Percentiles rank a stretch among this genome's conserved stretches.
Conservation (phyloP, 768 basidiomycete species). For the Lactarius psammicola region DNA sequence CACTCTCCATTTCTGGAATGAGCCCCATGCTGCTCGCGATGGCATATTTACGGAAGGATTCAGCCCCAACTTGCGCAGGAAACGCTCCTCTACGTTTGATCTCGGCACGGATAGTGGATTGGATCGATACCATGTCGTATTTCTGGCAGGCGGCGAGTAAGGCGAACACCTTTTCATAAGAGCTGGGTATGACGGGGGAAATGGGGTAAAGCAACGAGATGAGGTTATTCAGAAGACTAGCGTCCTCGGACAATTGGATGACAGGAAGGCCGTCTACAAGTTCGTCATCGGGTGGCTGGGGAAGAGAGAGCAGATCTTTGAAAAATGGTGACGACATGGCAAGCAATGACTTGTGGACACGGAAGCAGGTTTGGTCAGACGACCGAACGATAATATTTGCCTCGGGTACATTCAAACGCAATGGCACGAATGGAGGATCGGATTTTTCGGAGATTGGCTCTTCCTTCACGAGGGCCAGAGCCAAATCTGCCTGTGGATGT, state of each 20-base stretch:
- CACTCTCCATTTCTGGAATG: not conserved
- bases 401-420: not conserved
- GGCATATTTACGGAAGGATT: not conserved
- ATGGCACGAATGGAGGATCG: too few relatives aligned
- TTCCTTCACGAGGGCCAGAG: slow-evolving; percentile 5
- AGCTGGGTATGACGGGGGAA: not conserved
- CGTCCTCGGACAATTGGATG: not conserved
- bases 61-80: not conserved
- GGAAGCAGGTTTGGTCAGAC: slow-evolving; percentile 2
- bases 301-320: not conserved
- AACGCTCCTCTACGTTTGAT: not conserved
- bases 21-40: not conserved
- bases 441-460: not conserved
- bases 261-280: slow-evolving; percentile 9
- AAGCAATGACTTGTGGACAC: slow-evolving; percentile 7
- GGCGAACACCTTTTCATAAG: not conserved
- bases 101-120: too few relatives aligned
- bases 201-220: slow-evolving; percentile 11
- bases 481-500: slow-evolving; percentile 1
- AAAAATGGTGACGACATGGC: slow-evolving; percentile 9
- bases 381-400: slow-evolving; percentile 2
- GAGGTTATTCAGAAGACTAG: not conserved
- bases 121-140: too few relatives aligned
- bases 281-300: not conserved
- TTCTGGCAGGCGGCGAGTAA: too few relatives aligned